Percentiles rank a stretch among this genome's conserved stretches.
phyloP scores from a whole-genome alignment of 2,329 filamentous ascomycete species.

The Xylariaceae sp. region DNA sequence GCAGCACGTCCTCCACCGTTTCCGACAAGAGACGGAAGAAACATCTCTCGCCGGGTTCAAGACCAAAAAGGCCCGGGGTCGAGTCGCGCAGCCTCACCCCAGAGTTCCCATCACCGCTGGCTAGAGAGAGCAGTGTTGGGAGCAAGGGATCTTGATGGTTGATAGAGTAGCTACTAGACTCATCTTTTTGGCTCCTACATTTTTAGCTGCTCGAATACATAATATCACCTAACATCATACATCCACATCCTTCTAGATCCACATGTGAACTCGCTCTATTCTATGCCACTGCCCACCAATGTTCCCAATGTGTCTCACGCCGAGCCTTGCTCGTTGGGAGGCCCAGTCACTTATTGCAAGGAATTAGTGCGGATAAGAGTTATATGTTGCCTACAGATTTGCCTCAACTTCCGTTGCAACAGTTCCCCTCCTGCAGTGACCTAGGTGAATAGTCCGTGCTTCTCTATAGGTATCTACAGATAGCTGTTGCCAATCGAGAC shows the following conservation, averaged over 20 bases:
- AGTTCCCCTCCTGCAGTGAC: too few relatives aligned
- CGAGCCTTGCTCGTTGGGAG: too few relatives aligned
- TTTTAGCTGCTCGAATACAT: not conserved
- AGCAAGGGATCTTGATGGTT: constrained; percentile 18
- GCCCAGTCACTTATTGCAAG: too few relatives aligned
- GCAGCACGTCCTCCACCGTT: constrained; percentile 50
- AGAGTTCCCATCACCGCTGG: constrained; percentile 57
- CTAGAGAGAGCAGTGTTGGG: constrained; percentile 48
- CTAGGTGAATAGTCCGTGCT: too few relatives aligned
- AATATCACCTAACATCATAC: not conserved
- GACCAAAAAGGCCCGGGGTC: constrained; percentile 46
- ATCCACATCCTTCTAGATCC: not conserved
- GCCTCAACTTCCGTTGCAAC: too few relatives aligned
- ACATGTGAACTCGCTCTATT: too few relatives aligned
- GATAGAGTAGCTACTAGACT: not conserved
- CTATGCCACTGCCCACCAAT: too few relatives aligned
- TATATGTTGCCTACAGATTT: too few relatives aligned
- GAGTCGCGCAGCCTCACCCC: constrained; percentile 59
- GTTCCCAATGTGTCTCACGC: too few relatives aligned
- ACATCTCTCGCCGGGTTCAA: constrained; percentile 44
- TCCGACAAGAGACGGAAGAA: constrained; percentile 58
- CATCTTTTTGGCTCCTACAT: not conserved
- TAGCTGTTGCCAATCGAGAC: too few relatives aligned
- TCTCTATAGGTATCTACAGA: too few relatives aligned
- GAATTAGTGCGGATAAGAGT: too few relatives aligned